Conservation (phyloP, 768 basidiomycete genomes). For the Rhodocollybia butyracea region DNA sequence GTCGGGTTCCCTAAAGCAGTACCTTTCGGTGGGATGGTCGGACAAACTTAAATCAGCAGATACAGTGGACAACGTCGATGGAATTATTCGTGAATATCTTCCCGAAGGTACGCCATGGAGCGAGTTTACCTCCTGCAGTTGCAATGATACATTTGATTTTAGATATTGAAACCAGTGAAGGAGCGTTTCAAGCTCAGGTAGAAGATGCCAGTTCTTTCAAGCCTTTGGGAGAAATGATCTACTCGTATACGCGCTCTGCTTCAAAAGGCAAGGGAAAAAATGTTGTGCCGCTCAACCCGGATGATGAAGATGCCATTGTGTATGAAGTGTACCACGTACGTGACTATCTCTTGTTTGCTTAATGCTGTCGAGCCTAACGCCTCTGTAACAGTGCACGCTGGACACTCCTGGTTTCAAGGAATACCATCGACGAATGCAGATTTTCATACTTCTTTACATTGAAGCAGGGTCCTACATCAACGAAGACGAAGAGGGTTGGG, state of each 20-base stretch:
- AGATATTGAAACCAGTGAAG: conserved; percentile 73
- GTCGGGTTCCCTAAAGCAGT: conserved; percentile 82
- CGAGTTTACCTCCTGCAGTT: neutral
- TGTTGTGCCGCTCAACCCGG: conserved; percentile 47
- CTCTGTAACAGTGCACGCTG: conserved; percentile 65
- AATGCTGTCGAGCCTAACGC: neutral
- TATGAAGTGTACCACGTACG: conserved; percentile 92
- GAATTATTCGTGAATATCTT: conserved; percentile 71
- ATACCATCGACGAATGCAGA: conserved; percentile 89
- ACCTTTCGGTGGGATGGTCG: conserved; percentile 65
- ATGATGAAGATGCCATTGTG: conserved; percentile 59
- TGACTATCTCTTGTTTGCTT: conserved; percentile 8
- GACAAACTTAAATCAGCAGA: conserved; percentile 60
- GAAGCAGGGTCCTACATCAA: conserved; percentile 94
- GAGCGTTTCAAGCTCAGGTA: conserved; percentile 64
- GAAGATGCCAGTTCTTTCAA: conserved; percentile 74
- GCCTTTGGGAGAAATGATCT: conserved; percentile 73
- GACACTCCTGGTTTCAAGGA: conserved; percentile 84
- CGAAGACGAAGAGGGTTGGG: conserved; percentile 93
- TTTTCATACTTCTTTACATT: conserved; percentile 92
- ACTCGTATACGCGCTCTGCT: conserved; percentile 68
- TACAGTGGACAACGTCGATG: conserved; percentile 86
- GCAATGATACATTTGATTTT: neutral
- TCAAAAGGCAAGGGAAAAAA: conserved; percentile 46
- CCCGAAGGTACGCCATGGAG: conserved; percentile 48